phyloP scores from a whole-genome alignment of 2,329 filamentous ascomycete genomes.

The Colletotrichum sp. region DNA sequence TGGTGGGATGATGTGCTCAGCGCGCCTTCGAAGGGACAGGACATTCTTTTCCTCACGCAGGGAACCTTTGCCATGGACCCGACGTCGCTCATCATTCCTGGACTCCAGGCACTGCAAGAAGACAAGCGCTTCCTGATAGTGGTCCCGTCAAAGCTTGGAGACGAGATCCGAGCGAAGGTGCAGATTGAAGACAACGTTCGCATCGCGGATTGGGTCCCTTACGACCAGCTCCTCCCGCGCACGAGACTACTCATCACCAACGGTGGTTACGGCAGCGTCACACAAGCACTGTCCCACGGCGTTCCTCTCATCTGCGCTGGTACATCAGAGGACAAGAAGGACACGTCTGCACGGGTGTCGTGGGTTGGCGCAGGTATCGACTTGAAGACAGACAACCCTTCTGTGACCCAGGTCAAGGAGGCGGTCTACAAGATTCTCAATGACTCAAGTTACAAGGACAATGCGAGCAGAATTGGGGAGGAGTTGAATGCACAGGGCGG shows the following conservation, averaged over 20 bases:
- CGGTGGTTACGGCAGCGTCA: constrained; percentile 41
- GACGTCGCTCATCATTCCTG: constrained; percentile 39
- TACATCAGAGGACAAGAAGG: constrained; percentile 40
- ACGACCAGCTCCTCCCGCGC: constrained; percentile 37
- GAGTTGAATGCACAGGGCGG: constrained; percentile 33
- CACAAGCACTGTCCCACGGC: constrained; percentile 37
- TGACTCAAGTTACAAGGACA: constrained; percentile 25
- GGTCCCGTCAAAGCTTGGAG: constrained; percentile 34
- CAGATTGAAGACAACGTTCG: constrained; percentile 30
- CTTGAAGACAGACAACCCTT: constrained; percentile 38
- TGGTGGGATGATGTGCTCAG: constrained; percentile 36
- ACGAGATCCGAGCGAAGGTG: constrained; percentile 27
- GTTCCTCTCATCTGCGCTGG: constrained; percentile 40
- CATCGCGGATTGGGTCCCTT: constrained; percentile 39
- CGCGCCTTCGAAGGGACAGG: constrained; percentile 34
- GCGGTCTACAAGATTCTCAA: constrained; percentile 30
- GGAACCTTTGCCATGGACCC: constrained; percentile 42
- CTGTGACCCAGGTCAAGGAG: constrained; percentile 25
- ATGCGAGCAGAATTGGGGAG: constrained; percentile 26
- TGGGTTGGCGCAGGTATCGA: constrained; percentile 39
- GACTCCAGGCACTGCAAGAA: constrained; percentile 35
- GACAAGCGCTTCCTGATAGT: constrained; percentile 34
- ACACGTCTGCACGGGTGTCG: constrained; percentile 36
- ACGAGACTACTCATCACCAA: constrained; percentile 39
- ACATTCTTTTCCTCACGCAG: constrained; percentile 31